These are phyloP conservation scores for Nicotiana rustica DNA, from an alignment of 305 asterid genomes.

Conservation along the genomic window DNA sequence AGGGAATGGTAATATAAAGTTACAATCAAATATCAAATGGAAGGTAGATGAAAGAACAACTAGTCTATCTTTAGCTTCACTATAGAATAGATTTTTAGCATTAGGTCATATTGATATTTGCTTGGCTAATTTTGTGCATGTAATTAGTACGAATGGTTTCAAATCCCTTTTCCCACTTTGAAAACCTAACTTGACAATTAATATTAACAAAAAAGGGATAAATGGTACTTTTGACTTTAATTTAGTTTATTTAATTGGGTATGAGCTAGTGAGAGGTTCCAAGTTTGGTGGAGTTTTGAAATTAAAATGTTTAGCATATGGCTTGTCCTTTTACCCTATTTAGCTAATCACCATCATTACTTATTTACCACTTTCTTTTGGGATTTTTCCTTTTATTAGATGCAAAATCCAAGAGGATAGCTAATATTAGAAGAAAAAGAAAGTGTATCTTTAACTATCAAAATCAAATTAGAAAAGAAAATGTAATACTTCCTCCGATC, in stretches of 20 bases:
- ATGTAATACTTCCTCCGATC: too few relatives aligned
- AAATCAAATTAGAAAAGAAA: too few relatives aligned
- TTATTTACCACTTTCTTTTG: too few relatives aligned
- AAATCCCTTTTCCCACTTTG: background rate
- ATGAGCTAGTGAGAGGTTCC: conserved; percentile 8
- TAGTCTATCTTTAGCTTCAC: background rate
- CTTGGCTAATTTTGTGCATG: background rate
- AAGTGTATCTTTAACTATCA: too few relatives aligned
- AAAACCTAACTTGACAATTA: background rate
- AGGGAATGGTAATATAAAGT: background rate
- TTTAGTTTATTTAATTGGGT: background rate
- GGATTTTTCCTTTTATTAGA: too few relatives aligned
- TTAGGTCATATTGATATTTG: background rate
- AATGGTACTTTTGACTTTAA: background rate
- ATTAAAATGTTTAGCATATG: conserved; percentile 23
- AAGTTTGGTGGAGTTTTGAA: conserved; percentile 26
- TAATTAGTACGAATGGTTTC: background rate
- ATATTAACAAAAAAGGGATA: background rate
- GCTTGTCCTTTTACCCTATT: background rate
- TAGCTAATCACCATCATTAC: background rate
- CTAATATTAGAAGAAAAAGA: too few relatives aligned
- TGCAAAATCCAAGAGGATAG: too few relatives aligned
- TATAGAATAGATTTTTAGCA: background rate
- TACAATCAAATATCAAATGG: background rate
- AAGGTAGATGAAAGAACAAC: background rate